These are phyloP conservation scores for Globomyces sp. DNA, from an alignment of 371 early-diverging fungal genomes.

Conservation along the genomic window DNA sequence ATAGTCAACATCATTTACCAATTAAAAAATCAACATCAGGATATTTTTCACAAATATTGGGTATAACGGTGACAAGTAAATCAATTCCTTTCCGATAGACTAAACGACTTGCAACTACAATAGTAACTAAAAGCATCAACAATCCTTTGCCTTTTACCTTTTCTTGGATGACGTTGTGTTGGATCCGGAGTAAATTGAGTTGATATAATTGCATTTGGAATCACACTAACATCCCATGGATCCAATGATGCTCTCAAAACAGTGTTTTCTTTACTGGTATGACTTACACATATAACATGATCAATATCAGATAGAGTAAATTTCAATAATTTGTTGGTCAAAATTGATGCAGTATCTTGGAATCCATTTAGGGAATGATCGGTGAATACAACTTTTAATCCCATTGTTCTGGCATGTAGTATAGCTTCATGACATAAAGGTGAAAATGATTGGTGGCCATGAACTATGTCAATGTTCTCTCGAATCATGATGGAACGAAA, in stretches of 20 bases:
- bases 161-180: conserved; percentile 68
- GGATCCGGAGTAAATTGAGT: conserved; percentile 88
- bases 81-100: conserved; percentile 94
- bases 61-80: conserved; percentile 89
- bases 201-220: conserved; percentile 98
- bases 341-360: conserved; percentile 88
- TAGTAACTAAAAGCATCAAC: conserved; percentile 66
- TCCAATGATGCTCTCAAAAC: conserved; percentile 90
- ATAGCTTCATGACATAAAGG: conserved; percentile 95
- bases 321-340: conserved; percentile 93
- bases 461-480: conserved; percentile 94
- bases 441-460: conserved; percentile 98
- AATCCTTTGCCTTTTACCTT: conserved; percentile 56
- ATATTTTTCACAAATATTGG: conserved; percentile 84
- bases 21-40: conserved; percentile 89
- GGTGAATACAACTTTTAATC: conserved; percentile 93
- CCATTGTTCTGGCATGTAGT: conserved; percentile 95
- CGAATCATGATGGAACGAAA: conserved; percentile 89
- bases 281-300: conserved; percentile 97
- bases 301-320: conserved; percentile 93
- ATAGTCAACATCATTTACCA: conserved; percentile 45
- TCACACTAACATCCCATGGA: conserved; percentile 90
- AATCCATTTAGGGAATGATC: conserved; percentile 99
- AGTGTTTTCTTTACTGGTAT: conserved; percentile 98
- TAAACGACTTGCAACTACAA: conserved; percentile 91